Base-by-base conservation (phyloP, 306 rosid species). In the Ammopiptanthus mongolicus region DNA sequence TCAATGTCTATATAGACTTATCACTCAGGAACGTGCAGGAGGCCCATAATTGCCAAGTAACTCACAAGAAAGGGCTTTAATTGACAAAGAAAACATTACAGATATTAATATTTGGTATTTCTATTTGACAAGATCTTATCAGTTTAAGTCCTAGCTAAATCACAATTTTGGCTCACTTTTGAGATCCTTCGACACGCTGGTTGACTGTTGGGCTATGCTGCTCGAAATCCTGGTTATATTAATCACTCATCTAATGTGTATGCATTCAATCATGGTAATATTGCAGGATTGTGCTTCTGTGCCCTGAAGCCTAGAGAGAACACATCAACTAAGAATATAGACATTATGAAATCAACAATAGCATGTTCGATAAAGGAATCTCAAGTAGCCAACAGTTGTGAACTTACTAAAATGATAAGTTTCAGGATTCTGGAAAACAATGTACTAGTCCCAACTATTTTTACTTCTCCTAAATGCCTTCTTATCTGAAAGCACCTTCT, bases 401-500 rank as follows among this genome's bases (percentile, higher is more conserved):
- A 68, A 68, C 88, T 81, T 69, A 81, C 83, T 56, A 52, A 37
- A 53, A 57, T 77, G 57, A 56, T 31, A 57, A 55, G 3, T 50
- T 29, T 65, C 69, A 56, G 37, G 41, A 73, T 69, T 64, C 73
- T n/a, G 58, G 58, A 73, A 12, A 18, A 17, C 50, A 8, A 47
- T 39, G 36, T 31, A 15, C 72, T 76, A 87, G 81, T 94, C 97
- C 97, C 96, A 94, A 81, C 97, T 90, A 77, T 58, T 80, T 67
- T 88, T 88, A 79, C 84, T 90, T 85, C 98, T 90, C 86, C 98
- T 85, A 41, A 88, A 88, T 0, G 96, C 86, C 68, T 94, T 90
- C 82, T 91, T 91, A 37, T 91, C 91, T 6, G 95, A 90, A 48
- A 86, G 91, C 63, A 33, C 95, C 84, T 90, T 91, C 87, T 94